Evolutionary conservation across 75 land plant species (phyloP), one percentile per base, ranked within the genome.

Genomic region (Pinus tabuliformis): DNA sequence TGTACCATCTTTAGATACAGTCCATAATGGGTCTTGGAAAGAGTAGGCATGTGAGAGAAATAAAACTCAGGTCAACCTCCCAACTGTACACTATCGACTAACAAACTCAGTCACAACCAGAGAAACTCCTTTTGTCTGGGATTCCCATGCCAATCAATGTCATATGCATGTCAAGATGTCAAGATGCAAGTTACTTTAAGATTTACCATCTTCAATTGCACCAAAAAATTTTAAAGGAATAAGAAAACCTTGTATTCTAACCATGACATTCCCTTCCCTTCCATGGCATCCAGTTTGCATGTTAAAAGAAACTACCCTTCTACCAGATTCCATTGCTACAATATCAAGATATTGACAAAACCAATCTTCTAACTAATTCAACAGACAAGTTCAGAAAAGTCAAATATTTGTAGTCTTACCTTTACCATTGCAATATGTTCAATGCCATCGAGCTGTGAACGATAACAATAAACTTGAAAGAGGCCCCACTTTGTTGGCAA

Each of bases 361-460:
- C 26, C 17, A 37, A 64, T 30, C 68, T 64, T 64, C 68, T 33
- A 26, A 64, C 30, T 30, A 64, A 33, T 64, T 33, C 39, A 64
- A 33, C 36, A 33, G 7, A 14, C 17, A 64, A 6, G 39, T 33
- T 64, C 68, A 63, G 33, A 1, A 15, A 2, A 18, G 20, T 64
- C 2, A 6, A 59, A 36, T 64, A 18, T 64, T 64, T 36, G 68
- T 59, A 59, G 73, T 18, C 5, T 52, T 75, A 95, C 98, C 93
- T 94, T 90, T 5, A 96, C 99, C 79, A 96, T 45, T 8, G 97
- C 97, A 52, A 90, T 57, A 76, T 96, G 99, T 78, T 94, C 98
- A 16, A 85, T 91, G 83, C 95, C 95, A 87, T 96, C 99, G 24
- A 95, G 75, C 80, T 92, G 87, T 64, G 99, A 94, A 14, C 58